Evolutionary conservation across 495 filamentous ascomycete species (phyloP), one percentile per base, ranked within the genome.

Genomic region (Penicillium tannophilum): DNA sequence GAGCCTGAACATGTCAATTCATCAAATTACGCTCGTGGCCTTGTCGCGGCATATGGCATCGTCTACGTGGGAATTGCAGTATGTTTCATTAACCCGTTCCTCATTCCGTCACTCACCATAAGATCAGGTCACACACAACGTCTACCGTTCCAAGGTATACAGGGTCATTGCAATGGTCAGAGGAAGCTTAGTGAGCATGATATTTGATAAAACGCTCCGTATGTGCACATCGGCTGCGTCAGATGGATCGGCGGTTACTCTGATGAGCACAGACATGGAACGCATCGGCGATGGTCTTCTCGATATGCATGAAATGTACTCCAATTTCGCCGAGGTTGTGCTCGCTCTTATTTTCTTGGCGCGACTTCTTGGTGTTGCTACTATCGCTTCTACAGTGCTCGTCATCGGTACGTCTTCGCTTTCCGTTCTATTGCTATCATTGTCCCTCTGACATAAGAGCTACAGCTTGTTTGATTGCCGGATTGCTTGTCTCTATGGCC

Each of bases 241-340:
- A 31, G 73, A 82, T 51, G 71, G 82, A 2, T 73, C 76, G 7
- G 77, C 79, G 0, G 54, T 85, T 1, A 86, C 85, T 0, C 69
- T 88, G 6, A 85, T 86, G 77, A 86, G 80, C 75, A 83, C 79
- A 6, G 83, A 84, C 42, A 71, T 83, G 26, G 81, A 83, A 52
- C 71, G 76, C 14, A 75, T 83, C 11, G 64, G 62, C 14, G 62
- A 48, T 39, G 74, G 70, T 6, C 65, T 78, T 31, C 41, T 63
- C 10, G 55, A 65, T 17, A 63, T 81, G n/a, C 78, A 82, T 54
- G 79, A 84, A 51, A 44, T 76, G 11, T 84, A 79, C 72, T 80
- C 80, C 0, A 76, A 79, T 47, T 33, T 78, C 7, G 59, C 83
- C 2, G 84, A 88, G 59, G 75, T 87, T 9, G 64, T 66, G 3